Percentiles rank a stretch among this genome's conserved stretches.
These are phyloP conservation scores for Mortierella sp. DNA, from an alignment of 371 early-diverging fungal genomes.

Conservation along the genomic window DNA sequence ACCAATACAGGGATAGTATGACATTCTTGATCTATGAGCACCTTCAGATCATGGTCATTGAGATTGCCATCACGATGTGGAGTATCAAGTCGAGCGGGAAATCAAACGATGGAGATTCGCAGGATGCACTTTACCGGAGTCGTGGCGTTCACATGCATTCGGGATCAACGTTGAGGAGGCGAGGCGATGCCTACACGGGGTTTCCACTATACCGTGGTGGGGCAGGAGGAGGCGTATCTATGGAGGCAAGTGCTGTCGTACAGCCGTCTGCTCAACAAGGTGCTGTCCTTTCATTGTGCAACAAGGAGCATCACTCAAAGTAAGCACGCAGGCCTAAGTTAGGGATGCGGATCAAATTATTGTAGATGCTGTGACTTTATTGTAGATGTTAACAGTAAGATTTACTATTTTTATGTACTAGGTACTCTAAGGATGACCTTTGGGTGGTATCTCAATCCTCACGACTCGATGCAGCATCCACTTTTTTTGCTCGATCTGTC, in stretches of 20 bases:
- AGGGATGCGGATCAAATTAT: not conserved
- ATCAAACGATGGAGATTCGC: conserved; percentile 13
- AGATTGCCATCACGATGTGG: conserved; percentile 53
- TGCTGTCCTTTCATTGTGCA: conserved; percentile 44
- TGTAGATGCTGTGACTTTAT: too few species aligned
- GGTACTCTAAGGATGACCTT: conserved; percentile 69
- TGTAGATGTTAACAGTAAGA: not conserved
- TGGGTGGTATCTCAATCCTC: conserved; percentile 73
- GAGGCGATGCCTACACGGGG: conserved; percentile 44
- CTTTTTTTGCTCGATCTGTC: conserved; percentile 69
- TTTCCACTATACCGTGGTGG: conserved; percentile 34
- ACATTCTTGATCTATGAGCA: conserved; percentile 68
- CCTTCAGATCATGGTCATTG: conserved; percentile 61
- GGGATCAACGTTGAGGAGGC: conserved; percentile 26
- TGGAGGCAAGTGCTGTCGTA: not conserved
- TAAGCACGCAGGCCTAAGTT: conserved; percentile 22
- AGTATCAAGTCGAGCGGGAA: conserved; percentile 22
- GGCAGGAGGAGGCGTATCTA: not conserved
- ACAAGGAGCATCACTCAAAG: conserved; percentile 68
- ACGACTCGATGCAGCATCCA: conserved; percentile 64
- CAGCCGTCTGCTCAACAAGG: conserved; percentile 28
- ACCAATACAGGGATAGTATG: conserved; percentile 66
- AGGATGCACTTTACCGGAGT: conserved; percentile 38
- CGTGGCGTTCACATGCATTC: conserved; percentile 50
- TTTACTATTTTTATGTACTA: not conserved